Evolutionary conservation across 495 filamentous ascomycete genomes (phyloP).

Genomic region (Podospora conica): DNA sequence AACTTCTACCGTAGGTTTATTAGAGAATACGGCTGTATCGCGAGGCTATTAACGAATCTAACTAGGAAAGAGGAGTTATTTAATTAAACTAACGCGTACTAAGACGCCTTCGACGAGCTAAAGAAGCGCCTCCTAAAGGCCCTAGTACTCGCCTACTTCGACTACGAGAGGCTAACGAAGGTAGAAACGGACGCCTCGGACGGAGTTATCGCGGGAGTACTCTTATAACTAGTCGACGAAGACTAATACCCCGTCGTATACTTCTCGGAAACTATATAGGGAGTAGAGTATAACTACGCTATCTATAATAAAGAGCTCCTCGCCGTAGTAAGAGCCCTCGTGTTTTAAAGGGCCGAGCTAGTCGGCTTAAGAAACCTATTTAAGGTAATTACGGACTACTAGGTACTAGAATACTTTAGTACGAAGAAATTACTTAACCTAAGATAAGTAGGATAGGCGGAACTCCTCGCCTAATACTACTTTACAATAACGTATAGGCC

Average conservation of each 20-base stretch:
- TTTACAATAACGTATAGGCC: not conserved
- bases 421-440: not conserved
- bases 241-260: not conserved
- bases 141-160: not conserved
- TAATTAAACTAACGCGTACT: not conserved
- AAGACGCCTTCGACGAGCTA: not conserved
- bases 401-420: not conserved
- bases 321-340: not conserved
- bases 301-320: constrained; percentile 4
- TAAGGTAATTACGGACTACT: not conserved
- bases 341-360: not conserved
- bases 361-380: no score
- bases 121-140: not conserved
- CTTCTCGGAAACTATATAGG: not conserved
- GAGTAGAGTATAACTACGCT: not conserved
- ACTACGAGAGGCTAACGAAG: not conserved
- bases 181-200: not conserved
- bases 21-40: not conserved
- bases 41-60: not conserved
- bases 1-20: not conserved
- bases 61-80: not conserved
- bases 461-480: not conserved
- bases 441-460: not conserved
- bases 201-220: not conserved
- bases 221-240: not conserved